Conservation (phyloP, 2,329 filamentous ascomycete genomes). For the Ophiocordyceps camponoti-saundersi region DNA sequence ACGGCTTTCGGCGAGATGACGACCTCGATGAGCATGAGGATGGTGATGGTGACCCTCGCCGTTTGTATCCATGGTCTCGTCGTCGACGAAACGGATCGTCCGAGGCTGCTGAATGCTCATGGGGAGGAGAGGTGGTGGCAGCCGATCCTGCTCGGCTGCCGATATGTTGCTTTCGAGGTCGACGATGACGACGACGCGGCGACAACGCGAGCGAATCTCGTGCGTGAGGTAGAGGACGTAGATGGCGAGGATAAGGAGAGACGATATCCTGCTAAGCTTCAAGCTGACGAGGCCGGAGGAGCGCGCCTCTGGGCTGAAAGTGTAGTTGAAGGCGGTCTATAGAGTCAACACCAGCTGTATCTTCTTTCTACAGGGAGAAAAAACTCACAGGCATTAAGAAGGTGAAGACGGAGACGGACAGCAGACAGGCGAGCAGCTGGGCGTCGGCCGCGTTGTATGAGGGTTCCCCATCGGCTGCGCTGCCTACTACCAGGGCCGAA, state of each 20-base stretch:
- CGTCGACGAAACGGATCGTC: conserved; percentile 15
- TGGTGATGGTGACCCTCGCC: no score
- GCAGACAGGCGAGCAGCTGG: conserved; percentile 16
- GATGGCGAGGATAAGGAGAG: conserved; percentile 54
- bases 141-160: not conserved
- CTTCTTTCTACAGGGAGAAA: not conserved
- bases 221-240: conserved; percentile 62
- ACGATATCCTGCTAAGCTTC: conserved; percentile 61
- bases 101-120: conserved; percentile 4
- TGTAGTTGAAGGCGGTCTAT: conserved; percentile 23
- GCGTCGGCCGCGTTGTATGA: conserved; percentile 16
- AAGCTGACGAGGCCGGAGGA: conserved; percentile 43
- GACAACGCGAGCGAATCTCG: conserved; percentile 46
- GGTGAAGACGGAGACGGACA: conserved; percentile 21
- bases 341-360: not conserved
- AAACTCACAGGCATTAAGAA: conserved; percentile 17
- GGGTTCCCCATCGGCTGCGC: conserved; percentile 51
- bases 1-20: not conserved
- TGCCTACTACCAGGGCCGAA: conserved; percentile 56
- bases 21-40: not conserved
- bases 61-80: not conserved
- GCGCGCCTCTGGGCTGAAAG: conserved; percentile 37
- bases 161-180: conserved; percentile 1
- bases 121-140: not conserved
- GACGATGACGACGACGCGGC: not conserved